Evolutionary conservation across 441 rosid genomes (phyloP).

Genomic region (Euphorbia schlechtendalii): DNA sequence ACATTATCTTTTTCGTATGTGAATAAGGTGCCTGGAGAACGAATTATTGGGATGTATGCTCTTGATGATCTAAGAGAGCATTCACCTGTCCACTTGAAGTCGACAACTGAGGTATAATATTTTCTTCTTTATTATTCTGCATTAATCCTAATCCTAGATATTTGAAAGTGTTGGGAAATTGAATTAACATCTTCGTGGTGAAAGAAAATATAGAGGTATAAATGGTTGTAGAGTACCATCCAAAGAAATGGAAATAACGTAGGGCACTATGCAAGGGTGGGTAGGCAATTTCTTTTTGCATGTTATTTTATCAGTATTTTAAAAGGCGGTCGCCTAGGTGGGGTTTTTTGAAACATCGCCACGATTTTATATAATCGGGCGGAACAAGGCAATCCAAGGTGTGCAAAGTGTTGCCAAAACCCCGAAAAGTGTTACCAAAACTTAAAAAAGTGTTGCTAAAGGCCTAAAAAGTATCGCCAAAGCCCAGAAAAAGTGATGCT

Average conservation of each 20-base stretch:
- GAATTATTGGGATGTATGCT: slow-evolving; percentile 69
- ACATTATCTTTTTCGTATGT: slow-evolving; percentile 13
- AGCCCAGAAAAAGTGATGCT: too few species aligned
- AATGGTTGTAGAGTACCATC: background rate
- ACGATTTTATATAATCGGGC: too few species aligned
- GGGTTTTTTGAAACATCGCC: too few species aligned
- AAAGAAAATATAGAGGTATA: background rate
- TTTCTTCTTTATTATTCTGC: slow-evolving; percentile 10
- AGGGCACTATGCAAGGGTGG: background rate
- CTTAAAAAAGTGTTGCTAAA: too few species aligned
- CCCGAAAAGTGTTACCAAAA: too few species aligned
- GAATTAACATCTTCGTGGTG: background rate
- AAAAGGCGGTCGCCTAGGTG: too few species aligned
- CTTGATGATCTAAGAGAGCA: slow-evolving; percentile 75
- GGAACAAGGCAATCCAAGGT: too few species aligned
- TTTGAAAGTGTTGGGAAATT: background rate
- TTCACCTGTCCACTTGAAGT: slow-evolving; percentile 51
- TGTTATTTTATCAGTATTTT: too few species aligned
- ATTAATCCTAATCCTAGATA: background rate
- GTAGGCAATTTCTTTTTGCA: background rate
- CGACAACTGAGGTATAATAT: slow-evolving; percentile 70
- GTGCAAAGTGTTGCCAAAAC: too few species aligned
- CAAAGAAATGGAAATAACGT: background rate
- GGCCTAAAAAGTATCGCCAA: too few species aligned
- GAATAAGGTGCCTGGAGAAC: slow-evolving; percentile 85